Percentiles rank a stretch among this genome's conserved stretches.
Conservation (phyloP, 2,329 filamentous ascomycete species). For the Simplicillium aogashimaense region DNA sequence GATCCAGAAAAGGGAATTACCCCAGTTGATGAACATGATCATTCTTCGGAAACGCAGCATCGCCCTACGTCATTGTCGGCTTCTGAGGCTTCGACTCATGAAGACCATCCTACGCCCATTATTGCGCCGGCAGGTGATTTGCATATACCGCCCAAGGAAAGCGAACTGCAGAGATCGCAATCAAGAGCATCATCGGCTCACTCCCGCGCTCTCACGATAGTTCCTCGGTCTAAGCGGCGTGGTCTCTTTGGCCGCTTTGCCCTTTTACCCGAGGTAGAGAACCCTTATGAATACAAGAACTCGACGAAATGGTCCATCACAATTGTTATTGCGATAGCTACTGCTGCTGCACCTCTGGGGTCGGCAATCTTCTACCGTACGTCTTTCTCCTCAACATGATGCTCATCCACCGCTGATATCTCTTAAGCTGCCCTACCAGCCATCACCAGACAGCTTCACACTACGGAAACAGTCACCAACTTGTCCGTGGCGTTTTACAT, state of each 20-base stretch:
- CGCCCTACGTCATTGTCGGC: too few species aligned
- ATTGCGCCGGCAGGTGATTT: too few species aligned
- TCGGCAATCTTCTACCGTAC: constrained; percentile 75
- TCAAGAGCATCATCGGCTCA: constrained; percentile 3
- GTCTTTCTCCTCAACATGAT: constrained; percentile 17
- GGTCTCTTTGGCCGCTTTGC: constrained; percentile 64
- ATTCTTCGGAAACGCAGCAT: too few species aligned
- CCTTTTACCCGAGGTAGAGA: constrained; percentile 68
- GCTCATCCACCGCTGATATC: constrained; percentile 3
- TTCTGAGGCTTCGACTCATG: too few species aligned
- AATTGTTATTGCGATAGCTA: constrained; percentile 65
- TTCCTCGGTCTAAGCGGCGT: constrained; percentile 44
- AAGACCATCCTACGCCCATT: too few species aligned
- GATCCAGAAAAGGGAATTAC: too few species aligned
- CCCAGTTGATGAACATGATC: too few species aligned
- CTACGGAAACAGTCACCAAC: constrained; percentile 59
- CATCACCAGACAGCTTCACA: constrained; percentile 51
- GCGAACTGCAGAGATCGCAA: background rate
- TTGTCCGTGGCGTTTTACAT: constrained; percentile 72
- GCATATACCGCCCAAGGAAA: too few species aligned
- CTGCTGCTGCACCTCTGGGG: constrained; percentile 70
- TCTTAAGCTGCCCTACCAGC: constrained; percentile 56
- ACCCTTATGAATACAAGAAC: constrained; percentile 62
- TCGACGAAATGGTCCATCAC: constrained; percentile 81
- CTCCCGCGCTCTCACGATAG: constrained; percentile 14